Percentiles rank a stretch among this genome's conserved stretches.
Evolutionary conservation across 2,329 filamentous ascomycete species (phyloP).

Genomic region (Sclerotinia borealis): DNA sequence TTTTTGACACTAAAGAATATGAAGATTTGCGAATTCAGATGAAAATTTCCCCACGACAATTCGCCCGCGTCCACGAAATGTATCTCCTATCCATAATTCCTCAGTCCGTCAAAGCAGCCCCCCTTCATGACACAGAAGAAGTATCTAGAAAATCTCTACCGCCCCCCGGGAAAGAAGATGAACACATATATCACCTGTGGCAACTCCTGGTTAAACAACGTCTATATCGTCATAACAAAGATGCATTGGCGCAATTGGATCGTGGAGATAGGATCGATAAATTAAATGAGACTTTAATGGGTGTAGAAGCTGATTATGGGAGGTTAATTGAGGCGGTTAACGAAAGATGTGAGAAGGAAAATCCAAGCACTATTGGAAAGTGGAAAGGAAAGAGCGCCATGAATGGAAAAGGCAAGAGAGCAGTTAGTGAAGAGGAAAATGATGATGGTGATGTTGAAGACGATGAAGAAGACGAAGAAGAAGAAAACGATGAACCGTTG

Average conservation of each 20-base stretch:
- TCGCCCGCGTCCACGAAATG: constrained; percentile 69
- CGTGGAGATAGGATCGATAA: constrained; percentile 62
- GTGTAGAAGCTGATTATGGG: constrained; percentile 69
- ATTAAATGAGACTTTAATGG: constrained; percentile 61
- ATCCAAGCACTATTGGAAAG: background rate
- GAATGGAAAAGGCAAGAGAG: background rate
- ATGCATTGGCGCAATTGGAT: constrained; percentile 65
- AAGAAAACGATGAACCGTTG: constrained; percentile 15
- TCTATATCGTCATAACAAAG: constrained; percentile 68
- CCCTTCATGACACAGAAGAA: constrained; percentile 35
- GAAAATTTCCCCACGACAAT: constrained; percentile 75
- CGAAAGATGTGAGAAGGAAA: constrained; percentile 14
- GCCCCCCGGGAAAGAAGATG: constrained; percentile 41
- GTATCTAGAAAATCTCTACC: constrained; percentile 19
- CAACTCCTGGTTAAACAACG: constrained; percentile 69
- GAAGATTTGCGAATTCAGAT: constrained; percentile 51
- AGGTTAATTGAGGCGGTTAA: constrained; percentile 44
- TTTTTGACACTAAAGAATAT: constrained; percentile 53
- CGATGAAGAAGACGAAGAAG: constrained; percentile 15
- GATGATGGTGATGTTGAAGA: constrained; percentile 14
- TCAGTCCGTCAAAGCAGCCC: constrained; percentile 47
- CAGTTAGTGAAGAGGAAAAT: background rate
- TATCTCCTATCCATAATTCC: constrained; percentile 60
- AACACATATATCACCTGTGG: constrained; percentile 65
- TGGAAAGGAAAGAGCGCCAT: background rate